phyloP scores from a whole-genome alignment of 106 monocot genomes.

The Allium fistulosum region DNA sequence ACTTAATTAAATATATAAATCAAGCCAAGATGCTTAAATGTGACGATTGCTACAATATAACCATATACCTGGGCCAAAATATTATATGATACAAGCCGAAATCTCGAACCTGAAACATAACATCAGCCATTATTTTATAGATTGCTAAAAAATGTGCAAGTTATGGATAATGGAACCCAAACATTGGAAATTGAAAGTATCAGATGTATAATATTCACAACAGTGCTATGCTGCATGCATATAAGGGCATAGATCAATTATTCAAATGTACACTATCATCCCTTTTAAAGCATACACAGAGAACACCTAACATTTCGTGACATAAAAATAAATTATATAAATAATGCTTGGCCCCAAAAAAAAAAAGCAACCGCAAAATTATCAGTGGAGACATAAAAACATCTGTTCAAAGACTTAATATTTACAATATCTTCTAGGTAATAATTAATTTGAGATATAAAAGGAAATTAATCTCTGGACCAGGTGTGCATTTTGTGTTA shows the following conservation, averaged over 20 bases:
- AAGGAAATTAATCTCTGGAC: no score
- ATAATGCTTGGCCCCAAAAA: no score
- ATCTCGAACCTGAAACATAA: constrained; percentile 34
- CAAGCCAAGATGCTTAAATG: neutral
- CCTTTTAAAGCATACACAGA: neutral
- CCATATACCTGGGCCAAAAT: constrained; percentile 75
- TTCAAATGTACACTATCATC: neutral
- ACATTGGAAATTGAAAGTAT: constrained; percentile 1
- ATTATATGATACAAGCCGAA: constrained; percentile 77
- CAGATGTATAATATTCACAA: neutral
- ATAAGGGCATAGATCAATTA: neutral
- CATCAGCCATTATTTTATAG: neutral
- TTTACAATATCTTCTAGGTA: no score
- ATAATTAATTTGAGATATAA: no score
- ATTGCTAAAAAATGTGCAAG: neutral
- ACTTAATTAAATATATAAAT: neutral
- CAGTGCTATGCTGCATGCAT: neutral
- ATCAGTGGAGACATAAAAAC: no score
- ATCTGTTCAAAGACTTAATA: no score
- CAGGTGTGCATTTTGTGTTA: no score
- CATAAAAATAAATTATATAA: no score
- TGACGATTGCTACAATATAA: neutral
- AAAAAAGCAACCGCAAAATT: no score
- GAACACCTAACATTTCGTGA: neutral
- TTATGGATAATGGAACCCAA: neutral